Conservation (phyloP, 2,329 filamentous ascomycete genomes). For the Talaromyces sp. region DNA sequence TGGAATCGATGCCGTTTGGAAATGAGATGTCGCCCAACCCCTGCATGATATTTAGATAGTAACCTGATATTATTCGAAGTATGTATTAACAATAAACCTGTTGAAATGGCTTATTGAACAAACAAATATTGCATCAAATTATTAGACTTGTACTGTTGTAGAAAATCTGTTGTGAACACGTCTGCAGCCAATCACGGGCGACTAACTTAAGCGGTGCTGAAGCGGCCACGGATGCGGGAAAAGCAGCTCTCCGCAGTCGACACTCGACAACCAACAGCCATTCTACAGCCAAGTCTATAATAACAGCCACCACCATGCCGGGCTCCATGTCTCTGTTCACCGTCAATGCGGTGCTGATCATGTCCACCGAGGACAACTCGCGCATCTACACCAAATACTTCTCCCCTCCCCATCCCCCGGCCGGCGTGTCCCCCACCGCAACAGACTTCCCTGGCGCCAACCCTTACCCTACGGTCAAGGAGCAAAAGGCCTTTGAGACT, state of each 20-base stretch:
- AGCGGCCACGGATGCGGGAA: conserved; percentile 13
- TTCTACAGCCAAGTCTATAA: not conserved
- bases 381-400: conserved; percentile 96
- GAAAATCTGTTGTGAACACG: not conserved
- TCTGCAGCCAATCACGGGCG: conserved; percentile 2
- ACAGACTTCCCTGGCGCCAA: conserved; percentile 60
- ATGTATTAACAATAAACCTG: not conserved
- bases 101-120: not conserved
- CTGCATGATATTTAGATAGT: not conserved
- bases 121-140: not conserved
- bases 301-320: conserved; percentile 52
- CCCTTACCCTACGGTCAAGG: conserved; percentile 82
- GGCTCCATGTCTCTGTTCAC: conserved; percentile 71
- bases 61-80: not conserved
- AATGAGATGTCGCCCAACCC: not conserved
- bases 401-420: conserved; percentile 61
- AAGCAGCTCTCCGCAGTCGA: conserved; percentile 7
- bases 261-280: not conserved
- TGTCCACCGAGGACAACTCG: conserved; percentile 80
- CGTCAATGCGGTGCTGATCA: conserved; percentile 71
- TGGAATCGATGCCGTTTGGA: conserved; percentile 1
- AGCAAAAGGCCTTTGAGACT: conserved; percentile 96
- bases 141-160: not conserved
- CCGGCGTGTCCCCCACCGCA: conserved; percentile 53
- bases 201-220: not conserved